Evolutionary conservation across 139 green algal genomes (phyloP).

Genomic region (Klebsormidium nitens): DNA sequence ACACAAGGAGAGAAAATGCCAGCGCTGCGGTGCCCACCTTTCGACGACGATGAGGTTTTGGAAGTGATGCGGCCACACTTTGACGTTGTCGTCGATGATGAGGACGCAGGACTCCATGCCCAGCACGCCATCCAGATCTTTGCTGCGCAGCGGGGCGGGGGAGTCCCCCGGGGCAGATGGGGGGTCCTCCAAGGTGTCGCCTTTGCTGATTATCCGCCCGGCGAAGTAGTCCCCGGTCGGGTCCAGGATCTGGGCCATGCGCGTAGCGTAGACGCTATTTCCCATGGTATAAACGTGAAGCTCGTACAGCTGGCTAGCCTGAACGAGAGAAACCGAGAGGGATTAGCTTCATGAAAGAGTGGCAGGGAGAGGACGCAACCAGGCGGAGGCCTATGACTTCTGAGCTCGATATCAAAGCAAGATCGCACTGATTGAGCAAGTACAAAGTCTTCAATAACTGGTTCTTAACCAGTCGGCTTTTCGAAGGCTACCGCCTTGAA

Average conservation of each 20-base stretch:
- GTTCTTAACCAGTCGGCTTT: too few relatives aligned
- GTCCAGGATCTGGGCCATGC: conserved; percentile 78
- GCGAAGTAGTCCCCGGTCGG: conserved; percentile 53
- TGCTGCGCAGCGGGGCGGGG: conserved; percentile 39
- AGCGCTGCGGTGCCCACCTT: conserved; percentile 9
- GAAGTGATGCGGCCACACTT: conserved; percentile 76
- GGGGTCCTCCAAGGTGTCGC: conserved; percentile 5
- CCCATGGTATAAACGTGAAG: conserved; percentile 97
- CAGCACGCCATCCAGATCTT: conserved; percentile 86
- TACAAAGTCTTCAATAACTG: too few relatives aligned
- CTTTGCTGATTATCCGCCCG: conserved; percentile 50
- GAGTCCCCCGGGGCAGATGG: neutral
- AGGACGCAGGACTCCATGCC: conserved; percentile 59
- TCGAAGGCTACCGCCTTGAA: too few relatives aligned
- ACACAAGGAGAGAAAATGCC: too few relatives aligned
- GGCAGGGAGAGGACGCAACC: too few relatives aligned
- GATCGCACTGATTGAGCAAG: too few relatives aligned
- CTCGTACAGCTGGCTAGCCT: conserved; percentile 56
- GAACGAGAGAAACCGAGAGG: too few relatives aligned
- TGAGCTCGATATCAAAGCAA: too few relatives aligned
- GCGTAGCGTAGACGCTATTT: conserved; percentile 74
- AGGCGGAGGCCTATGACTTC: too few relatives aligned
- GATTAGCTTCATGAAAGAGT: too few relatives aligned
- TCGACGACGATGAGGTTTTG: conserved; percentile 77
- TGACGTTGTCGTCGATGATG: conserved; percentile 91